Base-by-base conservation (phyloP, 345 rosid species). In the Gossypium thurberi region DNA sequence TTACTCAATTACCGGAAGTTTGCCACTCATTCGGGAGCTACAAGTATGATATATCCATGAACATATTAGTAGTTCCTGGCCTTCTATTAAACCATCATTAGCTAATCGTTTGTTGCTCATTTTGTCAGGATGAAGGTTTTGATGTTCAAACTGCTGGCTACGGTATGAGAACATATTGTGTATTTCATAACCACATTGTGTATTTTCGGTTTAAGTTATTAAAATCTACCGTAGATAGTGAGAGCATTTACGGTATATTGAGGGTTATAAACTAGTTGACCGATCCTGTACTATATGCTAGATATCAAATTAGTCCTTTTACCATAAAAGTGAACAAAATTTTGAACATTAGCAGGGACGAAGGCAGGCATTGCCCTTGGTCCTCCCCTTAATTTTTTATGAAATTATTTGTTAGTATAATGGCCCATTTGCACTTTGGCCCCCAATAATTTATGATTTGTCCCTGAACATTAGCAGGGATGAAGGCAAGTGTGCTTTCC, bases 91-190 rank as follows among this genome's bases (percentile, higher is more conserved):
- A 48, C 63, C 10, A 21, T 52, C 18, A 48, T 62, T 65, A 3
- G 25, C 68, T 71, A 53, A 56, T 23, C 10, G 0, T 4, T 12
- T 61, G 4, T 61, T 61, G 65, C 8, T 74, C 70, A 25, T 77
- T 28, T 48, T 70, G 15, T 79, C 78, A 96, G 99, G 92, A 96
- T 37, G 93, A 91, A 87, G 99, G 97, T 26, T 96, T 93, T 44
- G 99, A 93, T 79, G 98, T 95, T 78, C 99, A 93, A 80, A 93
- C 93, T 70, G 61, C 91, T 55, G 98, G 98, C 77, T 92, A 92
- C 10, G 99, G 97, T 90, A 87, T 74, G 81, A 71, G 44, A 78
- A 1, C 50, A 11, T 51, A 33, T 65, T 18, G 44, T 37, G 43
- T 55, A 40, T 53, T 33, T 33, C 40, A 33, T 33, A 33, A 33